These are phyloP conservation scores for Sisymbrium altissimum DNA, from an alignment of 345 rosid species.

Conservation along the genomic window DNA sequence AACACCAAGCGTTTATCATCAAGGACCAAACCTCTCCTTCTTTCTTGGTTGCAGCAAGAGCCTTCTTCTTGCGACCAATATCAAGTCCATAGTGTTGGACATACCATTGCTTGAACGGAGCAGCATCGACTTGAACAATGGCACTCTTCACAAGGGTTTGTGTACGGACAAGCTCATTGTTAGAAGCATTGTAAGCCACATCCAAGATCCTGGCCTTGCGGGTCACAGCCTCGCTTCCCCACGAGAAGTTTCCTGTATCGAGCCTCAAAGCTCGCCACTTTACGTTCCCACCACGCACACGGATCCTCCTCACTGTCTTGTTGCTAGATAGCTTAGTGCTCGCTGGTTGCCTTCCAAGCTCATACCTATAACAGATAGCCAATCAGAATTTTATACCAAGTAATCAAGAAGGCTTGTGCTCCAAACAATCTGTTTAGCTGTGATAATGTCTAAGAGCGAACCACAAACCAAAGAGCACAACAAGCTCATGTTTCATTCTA, in stretches of 20 bases:
- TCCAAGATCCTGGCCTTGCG: neutral
- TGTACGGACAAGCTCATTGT: conserved; percentile 5
- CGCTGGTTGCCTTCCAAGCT: conserved; percentile 18
- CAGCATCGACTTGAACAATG: neutral
- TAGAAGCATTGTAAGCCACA: too few species aligned
- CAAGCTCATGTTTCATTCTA: too few species aligned
- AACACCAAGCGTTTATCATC: neutral
- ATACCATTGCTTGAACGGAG: neutral
- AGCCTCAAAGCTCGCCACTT: conserved; percentile 21
- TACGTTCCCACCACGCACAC: conserved; percentile 18
- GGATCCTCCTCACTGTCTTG: conserved; percentile 21
- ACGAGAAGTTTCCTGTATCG: neutral
- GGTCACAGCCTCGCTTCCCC: neutral
- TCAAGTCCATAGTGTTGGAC: neutral
- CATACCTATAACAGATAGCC: neutral
- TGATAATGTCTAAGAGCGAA: too few species aligned
- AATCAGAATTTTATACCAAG: neutral
- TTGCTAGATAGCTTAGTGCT: conserved; percentile 16
- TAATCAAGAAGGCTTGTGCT: neutral
- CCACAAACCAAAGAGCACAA: too few species aligned
- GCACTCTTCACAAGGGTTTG: neutral
- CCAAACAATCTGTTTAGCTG: too few species aligned
- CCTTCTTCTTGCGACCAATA: neutral
- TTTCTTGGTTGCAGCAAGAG: conserved; percentile 8
- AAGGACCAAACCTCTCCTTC: neutral